phyloP scores from a whole-genome alignment of 495 filamentous ascomycete species.

The Glarea lozoyensis region DNA sequence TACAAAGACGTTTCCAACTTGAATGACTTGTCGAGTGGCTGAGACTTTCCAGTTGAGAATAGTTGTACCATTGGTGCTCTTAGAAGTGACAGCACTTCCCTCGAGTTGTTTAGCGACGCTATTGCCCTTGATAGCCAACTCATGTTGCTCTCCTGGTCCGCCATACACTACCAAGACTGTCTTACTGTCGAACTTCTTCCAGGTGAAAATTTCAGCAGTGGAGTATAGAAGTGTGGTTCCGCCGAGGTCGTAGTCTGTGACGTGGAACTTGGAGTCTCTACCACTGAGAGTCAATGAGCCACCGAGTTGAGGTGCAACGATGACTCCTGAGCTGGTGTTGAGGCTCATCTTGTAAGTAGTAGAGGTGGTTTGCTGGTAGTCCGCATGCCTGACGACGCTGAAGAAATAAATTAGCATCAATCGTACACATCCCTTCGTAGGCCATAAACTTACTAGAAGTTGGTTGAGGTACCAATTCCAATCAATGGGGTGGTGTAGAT shows the following conservation, averaged over 20 bases:
- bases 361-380: constrained; percentile 45
- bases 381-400: constrained; percentile 49
- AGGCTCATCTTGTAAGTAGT: constrained; percentile 54
- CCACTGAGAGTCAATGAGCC: constrained; percentile 55
- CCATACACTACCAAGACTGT: constrained; percentile 65
- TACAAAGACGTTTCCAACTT: constrained; percentile 46
- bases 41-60: constrained; percentile 50
- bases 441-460: constrained; percentile 37
- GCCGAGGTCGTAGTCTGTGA: constrained; percentile 63
- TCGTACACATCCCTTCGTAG: not conserved
- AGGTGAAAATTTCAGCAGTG: constrained; percentile 67
- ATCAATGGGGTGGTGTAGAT: constrained; percentile 52
- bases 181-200: constrained; percentile 49
- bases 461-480: constrained; percentile 38
- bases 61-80: constrained; percentile 31
- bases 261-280: constrained; percentile 64
- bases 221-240: constrained; percentile 62
- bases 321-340: constrained; percentile 48
- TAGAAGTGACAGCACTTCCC: constrained; percentile 36
- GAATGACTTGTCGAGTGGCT: constrained; percentile 40
- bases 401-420: not conserved
- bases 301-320: constrained; percentile 56
- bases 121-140: constrained; percentile 45
- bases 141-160: constrained; percentile 59
- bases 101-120: constrained; percentile 38